Evolutionary conservation across 139 green algal species (phyloP), one percentile per base, ranked within the genome.

Genomic region (Desmodesmus armatus): DNA sequence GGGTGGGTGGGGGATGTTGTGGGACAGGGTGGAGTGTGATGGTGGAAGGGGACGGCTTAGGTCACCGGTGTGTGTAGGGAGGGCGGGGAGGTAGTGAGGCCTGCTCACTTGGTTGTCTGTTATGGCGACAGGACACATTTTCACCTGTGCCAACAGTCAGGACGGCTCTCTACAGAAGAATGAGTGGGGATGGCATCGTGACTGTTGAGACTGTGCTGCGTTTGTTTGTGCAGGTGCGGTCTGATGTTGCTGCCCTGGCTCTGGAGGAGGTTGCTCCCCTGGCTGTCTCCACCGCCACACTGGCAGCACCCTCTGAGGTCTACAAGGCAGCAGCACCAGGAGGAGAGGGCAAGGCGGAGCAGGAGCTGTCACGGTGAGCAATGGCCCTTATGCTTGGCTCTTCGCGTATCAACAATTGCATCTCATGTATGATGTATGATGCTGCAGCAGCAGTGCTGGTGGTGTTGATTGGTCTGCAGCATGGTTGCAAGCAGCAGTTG

Each of bases 231-330:
- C 85, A 91, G 23, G 89, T 98, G 17, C 49, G 60, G 11, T 80
- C 67, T 7, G 89, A 96, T 73, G 91, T 96, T 67, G 92, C 95
- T 40, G 93, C 94, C 0, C 86, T 97, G 53, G 88, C 88, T 27
- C 95, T 97, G 93, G 94, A 98, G 90, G 95, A 98, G 89, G 94
- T 93, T 0, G 93, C 92, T 25, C 95, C 94, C 0, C 80, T 94
- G 79, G 87, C 84, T 35, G 92, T 95, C 3, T 92, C 78, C 85
- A 33, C 39, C 25, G 82, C 82, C 0, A 75, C 69, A 9, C 92
- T 96, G 90, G 87, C 84, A 53, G 83, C 90, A 39, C 91, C 95
- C 0, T 90, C 89, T 33, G 95, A 98, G 89, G 92, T 95, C 13
- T 96, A 91, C 80, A 66, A 73, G 21, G 43, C 71, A 23, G 75